phyloP scores from a whole-genome alignment of 768 basidiomycete species.

The Chlorophyllum brunneum region DNA sequence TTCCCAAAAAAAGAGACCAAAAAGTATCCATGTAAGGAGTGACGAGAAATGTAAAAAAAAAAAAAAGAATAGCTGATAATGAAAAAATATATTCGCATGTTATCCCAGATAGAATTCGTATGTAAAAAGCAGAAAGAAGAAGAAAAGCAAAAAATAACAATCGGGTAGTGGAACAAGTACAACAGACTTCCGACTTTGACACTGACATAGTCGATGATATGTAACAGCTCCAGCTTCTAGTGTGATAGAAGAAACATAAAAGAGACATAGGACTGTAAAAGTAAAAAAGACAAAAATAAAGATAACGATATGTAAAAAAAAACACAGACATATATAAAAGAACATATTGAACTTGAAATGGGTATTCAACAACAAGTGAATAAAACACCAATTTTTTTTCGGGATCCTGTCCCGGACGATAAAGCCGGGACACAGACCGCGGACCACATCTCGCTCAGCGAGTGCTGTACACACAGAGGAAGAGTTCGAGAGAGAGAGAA shows the following conservation, averaged over 20 bases:
- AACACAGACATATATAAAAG: background rate
- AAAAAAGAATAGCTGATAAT: too few relatives aligned
- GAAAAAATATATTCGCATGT: too few relatives aligned
- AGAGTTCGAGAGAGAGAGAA: background rate
- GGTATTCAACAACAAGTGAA: background rate
- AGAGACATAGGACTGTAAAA: too few relatives aligned
- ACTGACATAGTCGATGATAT: background rate
- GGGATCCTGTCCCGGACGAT: background rate
- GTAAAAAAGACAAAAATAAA: background rate
- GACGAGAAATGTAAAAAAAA: too few relatives aligned
- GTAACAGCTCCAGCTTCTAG: background rate
- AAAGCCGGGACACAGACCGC: background rate
- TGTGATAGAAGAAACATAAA: background rate
- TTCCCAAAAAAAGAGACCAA: too few relatives aligned
- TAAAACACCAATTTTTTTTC: background rate
- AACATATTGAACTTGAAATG: background rate
- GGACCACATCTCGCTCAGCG: slow-evolving; percentile 1
- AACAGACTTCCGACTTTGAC: background rate
- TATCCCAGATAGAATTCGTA: too few relatives aligned
- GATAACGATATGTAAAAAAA: background rate
- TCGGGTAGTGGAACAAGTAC: background rate
- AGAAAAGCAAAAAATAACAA: background rate
- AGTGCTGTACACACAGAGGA: background rate
- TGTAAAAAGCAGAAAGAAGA: background rate
- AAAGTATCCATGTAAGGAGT: too few relatives aligned